Evolutionary conservation across 257 asterid genomes (phyloP).

Genomic region (Solanum arcanum): DNA sequence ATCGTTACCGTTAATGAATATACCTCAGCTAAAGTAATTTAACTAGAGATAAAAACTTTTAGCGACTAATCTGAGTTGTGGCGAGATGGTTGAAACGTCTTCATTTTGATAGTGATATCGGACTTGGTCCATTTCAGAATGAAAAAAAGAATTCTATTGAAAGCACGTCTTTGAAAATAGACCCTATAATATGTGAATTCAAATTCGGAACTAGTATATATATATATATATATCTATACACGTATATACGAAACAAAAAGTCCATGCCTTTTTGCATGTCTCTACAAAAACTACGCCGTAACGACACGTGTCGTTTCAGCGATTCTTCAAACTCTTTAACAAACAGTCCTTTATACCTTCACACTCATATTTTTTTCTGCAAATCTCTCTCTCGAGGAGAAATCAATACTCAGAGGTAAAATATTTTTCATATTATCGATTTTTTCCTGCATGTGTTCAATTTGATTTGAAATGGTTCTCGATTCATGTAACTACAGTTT

Average conservation of each 20-base stretch:
- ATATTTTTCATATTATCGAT: background rate
- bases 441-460: background rate
- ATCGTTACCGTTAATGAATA: background rate
- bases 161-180: too few species aligned
- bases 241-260: too few species aligned
- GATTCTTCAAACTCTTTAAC: background rate
- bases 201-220: too few species aligned
- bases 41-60: background rate
- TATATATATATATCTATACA: too few species aligned
- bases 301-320: background rate
- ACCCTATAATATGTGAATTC: fast-evolving
- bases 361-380: background rate
- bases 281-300: background rate
- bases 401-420: background rate
- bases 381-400: background rate
- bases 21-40: background rate
- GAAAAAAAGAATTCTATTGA: too few species aligned
- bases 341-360: background rate
- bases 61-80: background rate
- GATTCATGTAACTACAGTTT: background rate
- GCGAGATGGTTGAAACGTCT: fast-evolving
- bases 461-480: background rate
- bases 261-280: background rate
- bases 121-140: too few species aligned
- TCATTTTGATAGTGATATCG: background rate